These are phyloP conservation scores for Mortierella sp. DNA, from an alignment of 371 early-diverging fungal species.

Conservation along the genomic window DNA sequence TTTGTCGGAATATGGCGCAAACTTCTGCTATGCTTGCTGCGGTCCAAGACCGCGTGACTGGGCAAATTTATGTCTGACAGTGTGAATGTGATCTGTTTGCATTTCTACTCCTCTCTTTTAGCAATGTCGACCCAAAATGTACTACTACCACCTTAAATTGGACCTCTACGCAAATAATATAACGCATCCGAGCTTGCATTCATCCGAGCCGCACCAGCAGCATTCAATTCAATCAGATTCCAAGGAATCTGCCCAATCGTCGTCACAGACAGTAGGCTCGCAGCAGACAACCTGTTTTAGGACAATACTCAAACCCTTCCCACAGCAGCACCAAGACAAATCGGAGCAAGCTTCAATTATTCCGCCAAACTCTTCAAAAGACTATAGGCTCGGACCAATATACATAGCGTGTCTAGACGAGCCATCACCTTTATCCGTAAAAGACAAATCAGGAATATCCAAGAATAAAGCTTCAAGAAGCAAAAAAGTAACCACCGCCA, in stretches of 20 bases:
- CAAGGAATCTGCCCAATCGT: not conserved
- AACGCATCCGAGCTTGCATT: not conserved
- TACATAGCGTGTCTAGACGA: slow-evolving; percentile 18
- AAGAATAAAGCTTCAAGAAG: slow-evolving; percentile 6
- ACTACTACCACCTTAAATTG: slow-evolving; percentile 61
- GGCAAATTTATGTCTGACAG: not conserved
- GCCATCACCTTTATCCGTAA: not conserved
- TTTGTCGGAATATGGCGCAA: too few relatives aligned
- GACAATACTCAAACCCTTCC: not conserved
- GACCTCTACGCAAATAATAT: slow-evolving; percentile 48
- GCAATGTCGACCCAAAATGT: slow-evolving; percentile 53
- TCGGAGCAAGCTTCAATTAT: not conserved
- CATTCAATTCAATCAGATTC: not conserved
- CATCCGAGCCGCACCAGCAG: not conserved
- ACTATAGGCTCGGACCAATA: slow-evolving; percentile 31
- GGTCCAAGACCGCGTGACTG: slow-evolving; percentile 2
- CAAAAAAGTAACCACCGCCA: slow-evolving; percentile 12
- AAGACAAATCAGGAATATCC: slow-evolving; percentile 8
- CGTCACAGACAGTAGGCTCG: not conserved
- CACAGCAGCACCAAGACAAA: not conserved
- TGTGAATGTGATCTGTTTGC: not conserved
- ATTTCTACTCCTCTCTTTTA: not conserved
- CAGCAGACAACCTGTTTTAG: not conserved
- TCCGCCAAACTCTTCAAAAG: not conserved
- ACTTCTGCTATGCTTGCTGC: not conserved